Conservation (phyloP, 441 rosid genomes). For the Pelargonium myrrhifolium region DNA sequence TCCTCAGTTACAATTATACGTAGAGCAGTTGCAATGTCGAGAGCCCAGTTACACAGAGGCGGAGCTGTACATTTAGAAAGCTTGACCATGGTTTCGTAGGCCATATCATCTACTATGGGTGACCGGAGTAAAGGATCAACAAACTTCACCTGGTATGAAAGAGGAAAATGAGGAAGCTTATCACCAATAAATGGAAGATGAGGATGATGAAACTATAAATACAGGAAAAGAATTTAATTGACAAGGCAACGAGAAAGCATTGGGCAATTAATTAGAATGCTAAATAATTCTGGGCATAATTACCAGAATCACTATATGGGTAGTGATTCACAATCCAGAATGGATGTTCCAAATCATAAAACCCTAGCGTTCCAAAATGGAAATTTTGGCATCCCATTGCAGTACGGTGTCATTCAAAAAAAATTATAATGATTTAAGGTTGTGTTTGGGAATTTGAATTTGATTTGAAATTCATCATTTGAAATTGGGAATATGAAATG, state of each 20-base stretch:
- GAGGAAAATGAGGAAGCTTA: slow-evolving; percentile 12
- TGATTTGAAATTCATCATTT: too few relatives aligned
- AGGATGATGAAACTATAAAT: not conserved
- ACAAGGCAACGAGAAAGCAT: not conserved
- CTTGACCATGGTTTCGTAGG: slow-evolving; percentile 81
- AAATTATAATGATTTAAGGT: too few relatives aligned
- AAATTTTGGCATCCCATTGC: too few relatives aligned
- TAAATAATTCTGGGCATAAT: not conserved
- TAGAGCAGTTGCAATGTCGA: slow-evolving; percentile 92
- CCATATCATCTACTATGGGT: slow-evolving; percentile 67
- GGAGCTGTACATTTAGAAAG: slow-evolving; percentile 72
- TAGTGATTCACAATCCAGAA: too few relatives aligned
- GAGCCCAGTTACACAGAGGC: slow-evolving; percentile 94
- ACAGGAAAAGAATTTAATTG: slow-evolving; percentile 9
- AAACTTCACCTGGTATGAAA: slow-evolving; percentile 60
- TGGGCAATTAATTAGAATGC: too few relatives aligned
- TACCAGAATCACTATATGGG: not conserved
- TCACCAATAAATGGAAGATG: not conserved
- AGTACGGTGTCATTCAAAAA: too few relatives aligned
- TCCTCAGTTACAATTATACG: slow-evolving; percentile 66
- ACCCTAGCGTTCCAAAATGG: too few relatives aligned
- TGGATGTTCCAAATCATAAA: too few relatives aligned
- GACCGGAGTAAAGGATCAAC: slow-evolving; percentile 86
- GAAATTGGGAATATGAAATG: too few relatives aligned
- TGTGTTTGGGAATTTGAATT: too few relatives aligned